Base-by-base conservation (phyloP, 305 asterid species). In the Fraxinus nigra region DNA sequence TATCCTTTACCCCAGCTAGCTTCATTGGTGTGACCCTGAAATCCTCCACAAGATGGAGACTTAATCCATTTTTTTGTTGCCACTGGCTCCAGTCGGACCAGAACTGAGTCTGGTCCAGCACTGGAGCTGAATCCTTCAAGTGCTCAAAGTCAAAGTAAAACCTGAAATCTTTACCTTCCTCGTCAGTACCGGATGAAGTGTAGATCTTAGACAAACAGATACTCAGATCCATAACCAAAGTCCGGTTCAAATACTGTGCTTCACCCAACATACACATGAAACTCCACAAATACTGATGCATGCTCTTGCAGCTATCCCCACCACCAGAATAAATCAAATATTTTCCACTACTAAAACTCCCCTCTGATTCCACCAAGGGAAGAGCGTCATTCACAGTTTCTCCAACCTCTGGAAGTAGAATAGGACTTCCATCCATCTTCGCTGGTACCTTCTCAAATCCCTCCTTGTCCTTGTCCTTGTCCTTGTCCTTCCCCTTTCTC, bases 231-330 rank as follows among this genome's bases (percentile, higher is more conserved):
- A 95, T 90, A 43, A 95, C 91, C 32, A 95, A 81, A 0, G 98
- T 95, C 51, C 97, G 90, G 65, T 95, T 95, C 87, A 95, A 83
- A 80, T 89, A 95, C 83, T 88, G 95, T 0, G 99, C 99, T 87
- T 95, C 99, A 0, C 97, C 99, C 72, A 95, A 80, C 74, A 95
- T 91, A 87, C 99, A 95, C 92, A 88, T 91, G 91, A 95, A 93
- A 81, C 97, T 93, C 98, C 98, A 95, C n/a, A 95, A 83, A 83
- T 90, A 95, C n/a, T 93, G 98, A 76, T 87, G 84, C 98, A 95
- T 95, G 89, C 93, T 91, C 93, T 95, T 95, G 81, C 98, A 95
- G 85, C 93, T 88, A 85, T 95, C 98, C 43, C 98, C 98, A 8
- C 98, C 93, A 26, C 93, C 92, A 7, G 92, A 82, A 72, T 95